phyloP scores from a whole-genome alignment of 2,329 filamentous ascomycete genomes.

The Elsinoe australis region DNA sequence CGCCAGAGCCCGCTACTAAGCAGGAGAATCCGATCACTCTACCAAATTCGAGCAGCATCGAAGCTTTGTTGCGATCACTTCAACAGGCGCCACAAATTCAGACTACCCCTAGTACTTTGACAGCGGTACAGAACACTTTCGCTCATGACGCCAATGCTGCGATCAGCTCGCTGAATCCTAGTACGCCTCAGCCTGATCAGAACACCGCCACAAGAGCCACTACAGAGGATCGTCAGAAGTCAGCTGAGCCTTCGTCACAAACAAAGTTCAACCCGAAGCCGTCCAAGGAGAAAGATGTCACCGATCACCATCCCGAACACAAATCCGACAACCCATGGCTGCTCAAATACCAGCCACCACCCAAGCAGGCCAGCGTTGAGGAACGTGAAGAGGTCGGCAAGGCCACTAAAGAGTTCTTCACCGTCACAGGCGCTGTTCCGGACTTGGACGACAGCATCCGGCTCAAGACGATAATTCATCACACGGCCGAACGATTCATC shows the following conservation, averaged over 20 bases:
- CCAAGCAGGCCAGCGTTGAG: constrained; percentile 7
- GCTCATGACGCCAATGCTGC: neutral
- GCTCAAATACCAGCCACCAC: neutral
- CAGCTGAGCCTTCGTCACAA: constrained; percentile 4
- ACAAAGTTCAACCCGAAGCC: neutral
- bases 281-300: neutral
- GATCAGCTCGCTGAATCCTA: too few species aligned
- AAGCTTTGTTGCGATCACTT: neutral
- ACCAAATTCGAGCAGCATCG: neutral
- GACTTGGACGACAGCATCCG: constrained; percentile 56
- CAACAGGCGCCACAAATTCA: too few species aligned
- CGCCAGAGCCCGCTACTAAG: neutral
- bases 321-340: constrained; percentile 5
- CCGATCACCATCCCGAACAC: constrained; percentile 1
- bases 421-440: constrained; percentile 50
- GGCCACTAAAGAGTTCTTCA: constrained; percentile 57
- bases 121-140: too few species aligned
- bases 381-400: constrained; percentile 36
- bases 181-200: too few species aligned
- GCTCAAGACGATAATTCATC: constrained; percentile 56
- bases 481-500: constrained; percentile 52
- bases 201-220: too few species aligned
- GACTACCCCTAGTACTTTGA: too few species aligned
- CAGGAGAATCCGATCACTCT: neutral
- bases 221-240: too few species aligned